Percentiles rank a stretch among this genome's conserved stretches.
Evolutionary conservation across 176 grass and related monocot genomes (phyloP).

Genomic region (Avena atlantica): DNA sequence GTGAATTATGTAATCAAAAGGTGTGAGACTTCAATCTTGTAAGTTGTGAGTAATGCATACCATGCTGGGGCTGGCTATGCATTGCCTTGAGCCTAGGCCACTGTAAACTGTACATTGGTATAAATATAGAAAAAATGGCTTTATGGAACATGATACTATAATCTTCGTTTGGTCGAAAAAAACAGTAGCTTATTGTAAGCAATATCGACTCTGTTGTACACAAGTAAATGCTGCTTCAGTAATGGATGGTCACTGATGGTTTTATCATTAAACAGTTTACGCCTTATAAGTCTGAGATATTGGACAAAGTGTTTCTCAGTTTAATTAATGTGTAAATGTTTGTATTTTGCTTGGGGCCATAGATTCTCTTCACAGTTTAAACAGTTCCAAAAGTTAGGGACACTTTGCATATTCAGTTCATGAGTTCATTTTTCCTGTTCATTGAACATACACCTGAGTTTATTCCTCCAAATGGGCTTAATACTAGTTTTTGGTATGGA

Average conservation of each 20-base stretch:
- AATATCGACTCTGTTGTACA: not conserved
- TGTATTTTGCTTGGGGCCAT: not conserved
- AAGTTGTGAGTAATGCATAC: slow-evolving; percentile 12
- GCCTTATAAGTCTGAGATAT: not conserved
- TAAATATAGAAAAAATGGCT: not conserved
- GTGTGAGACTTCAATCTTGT: not conserved
- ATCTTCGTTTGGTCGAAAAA: not conserved
- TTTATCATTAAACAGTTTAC: not conserved
- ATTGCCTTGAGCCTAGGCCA: not conserved
- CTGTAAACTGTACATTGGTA: not conserved
- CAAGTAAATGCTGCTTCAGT: not conserved
- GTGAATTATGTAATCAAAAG: not conserved
- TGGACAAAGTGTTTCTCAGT: not conserved
- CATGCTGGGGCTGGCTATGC: not conserved
- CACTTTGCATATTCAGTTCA: not conserved
- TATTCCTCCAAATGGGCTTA: not conserved
- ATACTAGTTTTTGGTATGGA: not conserved
- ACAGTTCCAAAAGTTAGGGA: not conserved
- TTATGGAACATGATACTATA: not conserved
- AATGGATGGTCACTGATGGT: not conserved
- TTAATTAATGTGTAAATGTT: not conserved
- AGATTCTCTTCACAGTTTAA: not conserved
- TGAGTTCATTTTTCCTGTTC: not conserved
- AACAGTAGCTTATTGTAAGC: not conserved
- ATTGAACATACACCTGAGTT: not conserved